Evolutionary conservation across 768 basidiomycete genomes (phyloP).

Genomic region (Termitomyces sp.): DNA sequence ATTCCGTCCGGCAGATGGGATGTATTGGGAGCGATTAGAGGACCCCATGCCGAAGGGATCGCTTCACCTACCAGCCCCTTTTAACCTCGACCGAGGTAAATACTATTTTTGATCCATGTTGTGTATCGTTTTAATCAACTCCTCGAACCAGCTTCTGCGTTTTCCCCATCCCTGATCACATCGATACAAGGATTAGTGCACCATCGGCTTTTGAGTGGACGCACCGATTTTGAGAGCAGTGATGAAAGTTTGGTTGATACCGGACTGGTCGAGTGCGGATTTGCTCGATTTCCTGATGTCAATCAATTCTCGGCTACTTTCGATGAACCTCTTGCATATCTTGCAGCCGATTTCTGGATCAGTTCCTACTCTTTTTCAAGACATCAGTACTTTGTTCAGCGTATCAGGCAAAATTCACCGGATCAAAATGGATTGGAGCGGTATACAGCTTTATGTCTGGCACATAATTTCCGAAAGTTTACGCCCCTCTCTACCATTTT

Average conservation of each 20-base stretch:
- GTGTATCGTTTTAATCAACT: too few species aligned
- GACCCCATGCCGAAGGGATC: background rate
- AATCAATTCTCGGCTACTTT: background rate
- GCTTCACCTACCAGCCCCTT: background rate
- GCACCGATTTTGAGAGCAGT: background rate
- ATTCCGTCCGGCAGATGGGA: background rate
- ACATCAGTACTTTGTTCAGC: background rate
- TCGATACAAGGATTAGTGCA: background rate
- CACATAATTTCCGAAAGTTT: too few species aligned
- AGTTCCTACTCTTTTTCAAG: background rate
- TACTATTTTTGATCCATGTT: too few species aligned
- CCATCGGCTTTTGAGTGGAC: background rate
- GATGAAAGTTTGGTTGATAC: background rate
- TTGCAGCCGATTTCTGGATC: background rate
- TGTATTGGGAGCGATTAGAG: background rate
- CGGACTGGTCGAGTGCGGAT: too few species aligned
- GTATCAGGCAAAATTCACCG: background rate
- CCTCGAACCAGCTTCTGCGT: too few species aligned
- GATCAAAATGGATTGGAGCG: background rate
- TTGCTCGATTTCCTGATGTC: background rate
- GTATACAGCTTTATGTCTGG: background rate
- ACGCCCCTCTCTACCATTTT: background rate
- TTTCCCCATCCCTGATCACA: too few species aligned
- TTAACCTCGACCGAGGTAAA: background rate
- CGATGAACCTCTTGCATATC: conserved; percentile 1